These are phyloP conservation scores for Pythium scleroteichum DNA, from an alignment of 352 stramenopile species.

Conservation along the genomic window DNA sequence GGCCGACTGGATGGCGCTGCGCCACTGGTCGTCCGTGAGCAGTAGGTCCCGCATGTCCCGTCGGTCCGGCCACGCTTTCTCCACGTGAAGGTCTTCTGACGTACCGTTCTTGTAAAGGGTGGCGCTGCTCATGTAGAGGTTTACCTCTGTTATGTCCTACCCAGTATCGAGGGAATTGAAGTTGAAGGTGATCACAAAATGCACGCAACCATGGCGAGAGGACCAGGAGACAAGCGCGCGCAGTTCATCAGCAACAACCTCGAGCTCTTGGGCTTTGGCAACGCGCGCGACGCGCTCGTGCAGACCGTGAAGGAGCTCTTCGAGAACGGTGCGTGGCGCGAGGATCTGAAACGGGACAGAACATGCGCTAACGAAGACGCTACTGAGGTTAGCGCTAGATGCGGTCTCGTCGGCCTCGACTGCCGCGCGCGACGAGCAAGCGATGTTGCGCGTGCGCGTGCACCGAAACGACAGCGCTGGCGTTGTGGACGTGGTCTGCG, in stretches of 20 bases:
- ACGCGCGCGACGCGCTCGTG: conserved; percentile 53
- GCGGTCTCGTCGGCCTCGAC: conserved; percentile 41
- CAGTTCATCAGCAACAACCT: conserved; percentile 72
- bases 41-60: conserved; percentile 40
- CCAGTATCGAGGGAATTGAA: conserved; percentile 11
- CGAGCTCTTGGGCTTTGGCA: conserved; percentile 74
- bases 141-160: conserved; percentile 2
- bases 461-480: conserved; percentile 29
- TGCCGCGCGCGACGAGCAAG: conserved; percentile 3
- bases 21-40: conserved; percentile 64
- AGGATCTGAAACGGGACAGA: too few relatives aligned
- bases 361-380: too few relatives aligned
- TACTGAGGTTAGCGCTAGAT: conserved; percentile 50
- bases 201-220: conserved; percentile 6
- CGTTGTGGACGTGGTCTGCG: conserved; percentile 67
- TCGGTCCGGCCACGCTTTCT: background rate
- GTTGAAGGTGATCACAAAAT: conserved; percentile 13
- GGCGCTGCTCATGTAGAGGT: conserved; percentile 2
- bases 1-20: conserved; percentile 60
- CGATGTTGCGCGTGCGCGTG: conserved; percentile 55
- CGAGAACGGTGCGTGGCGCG: conserved; percentile 57
- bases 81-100: conserved; percentile 6
- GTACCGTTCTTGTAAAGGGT: conserved; percentile 20
- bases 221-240: conserved; percentile 31
- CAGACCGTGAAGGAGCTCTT: conserved; percentile 83